Evolutionary conservation across 768 basidiomycete species (phyloP), one percentile per base, ranked within the genome.

Genomic region (Nevesoporus exiguus): DNA sequence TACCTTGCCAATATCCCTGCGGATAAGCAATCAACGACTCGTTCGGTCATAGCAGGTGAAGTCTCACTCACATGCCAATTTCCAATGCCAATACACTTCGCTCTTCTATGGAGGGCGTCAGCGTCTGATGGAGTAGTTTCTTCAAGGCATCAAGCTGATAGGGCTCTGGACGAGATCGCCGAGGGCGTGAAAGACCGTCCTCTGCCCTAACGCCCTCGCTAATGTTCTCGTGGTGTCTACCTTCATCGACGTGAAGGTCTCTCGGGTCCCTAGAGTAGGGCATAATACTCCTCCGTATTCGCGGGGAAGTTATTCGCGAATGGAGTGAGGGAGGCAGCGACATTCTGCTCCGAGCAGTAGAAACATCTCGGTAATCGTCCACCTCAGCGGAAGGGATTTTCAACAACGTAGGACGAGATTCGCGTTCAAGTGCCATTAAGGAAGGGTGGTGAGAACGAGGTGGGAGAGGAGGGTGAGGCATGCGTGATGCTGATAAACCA

Each of bases 31-130:
- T 54, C 54, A 61, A 31, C 25, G 15, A 62, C 48, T 37, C 27
- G 53, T 51, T 41, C 43, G 17, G 29, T 17, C 2, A 27, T 3
- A 5, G 11, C 36, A 14, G 17, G 11, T 29, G 31, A 25, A 25
- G 27, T 41, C 45, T 63, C 46, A 74, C 80, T 67, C 71, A 85
- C 81, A 92, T 90, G 73, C 87, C 89, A 55, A 90, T 81, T 72
- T 90, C 85, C 22, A 79, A 74, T 9, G 88, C 90, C 4, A 92
- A 74, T 40, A 82, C 80, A 45, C 79, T 80, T 46, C 90, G 86
- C 68, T 91, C 85, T 68, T 92, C 89, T 56, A 91, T 89, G 14
- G 86, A 83, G 7, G 90, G 90, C 11, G 83, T 88, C 22, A 83
- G 65, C 2, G 88, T 90, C 55, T 79, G 84, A 40, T 73, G 75